Evolutionary conservation across 768 basidiomycete genomes (phyloP), one percentile per base, ranked within the genome.

Genomic region (Postia placenta): DNA sequence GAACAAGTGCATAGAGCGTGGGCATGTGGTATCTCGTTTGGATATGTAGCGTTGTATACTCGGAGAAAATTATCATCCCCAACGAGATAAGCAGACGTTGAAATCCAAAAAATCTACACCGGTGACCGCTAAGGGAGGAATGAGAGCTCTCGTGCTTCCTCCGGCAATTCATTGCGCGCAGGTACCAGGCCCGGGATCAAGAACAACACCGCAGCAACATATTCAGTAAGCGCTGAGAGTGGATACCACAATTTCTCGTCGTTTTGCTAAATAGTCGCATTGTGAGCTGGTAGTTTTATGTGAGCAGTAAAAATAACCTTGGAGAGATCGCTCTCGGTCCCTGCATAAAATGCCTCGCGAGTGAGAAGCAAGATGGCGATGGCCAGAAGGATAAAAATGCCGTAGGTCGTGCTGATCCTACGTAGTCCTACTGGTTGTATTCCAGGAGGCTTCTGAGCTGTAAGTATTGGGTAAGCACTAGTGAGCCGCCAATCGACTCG

Each of bases 331-430:
- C 43, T 47, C 17, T 33, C 17, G 2, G 59, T 60, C 4, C 53
- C 54, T 7, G 49, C 53, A 42, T 52, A 53, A 51, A 58, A 60
- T 14, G 54, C 50, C 36, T 60, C 59, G 23, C 59, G 59, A 2
- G 44, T 30, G 28, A 58, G 47, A 40, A 58, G 47, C 19, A 58
- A 43, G 20, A 52, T 17, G 11, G 54, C 38, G 36, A 56, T 57
- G 28, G 27, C 52, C 26, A 50, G 41, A 1, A 60, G 47, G 23
- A 60, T 37, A 45, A 48, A 11, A 14, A 53, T 26, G 36, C 53
- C 47, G 44, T 57, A 42, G 36, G 38, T 47, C 11, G 5, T 42
- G 14, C 42, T 25, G 17, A 26, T 5, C 23, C 19, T 5, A 11
- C 22, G 7, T 23, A 7, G 11, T 33, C 30, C 30, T 33, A 7